Conservation (phyloP, 2,329 filamentous ascomycete species). For the Pseudogymnoascus sp. region DNA sequence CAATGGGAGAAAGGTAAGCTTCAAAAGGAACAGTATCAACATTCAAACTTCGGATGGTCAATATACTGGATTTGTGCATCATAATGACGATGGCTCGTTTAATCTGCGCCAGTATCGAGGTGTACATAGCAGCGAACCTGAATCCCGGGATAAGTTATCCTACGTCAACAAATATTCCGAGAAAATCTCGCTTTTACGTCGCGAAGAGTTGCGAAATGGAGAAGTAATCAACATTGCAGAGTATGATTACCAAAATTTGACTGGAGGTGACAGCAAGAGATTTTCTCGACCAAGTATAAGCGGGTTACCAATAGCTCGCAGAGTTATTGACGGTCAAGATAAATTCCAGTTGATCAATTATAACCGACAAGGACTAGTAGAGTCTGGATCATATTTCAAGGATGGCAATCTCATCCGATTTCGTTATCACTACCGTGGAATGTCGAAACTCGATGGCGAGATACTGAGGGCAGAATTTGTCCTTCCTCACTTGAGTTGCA, state of each 20-base stretch:
- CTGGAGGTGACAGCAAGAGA: conserved; percentile 22
- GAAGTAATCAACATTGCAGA: conserved; percentile 38
- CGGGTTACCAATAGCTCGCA: conserved; percentile 38
- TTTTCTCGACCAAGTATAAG: conserved; percentile 17
- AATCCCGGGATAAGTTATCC: conserved; percentile 34
- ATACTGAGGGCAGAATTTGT: conserved; percentile 49
- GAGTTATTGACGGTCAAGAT: conserved; percentile 39
- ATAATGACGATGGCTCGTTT: conserved; percentile 1
- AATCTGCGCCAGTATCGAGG: conserved; percentile 17
- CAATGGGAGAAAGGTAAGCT: conserved; percentile 40
- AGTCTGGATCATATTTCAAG: conserved; percentile 46
- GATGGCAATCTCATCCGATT: conserved; percentile 46
- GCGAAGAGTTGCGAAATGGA: conserved; percentile 26
- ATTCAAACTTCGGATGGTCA: conserved; percentile 41
- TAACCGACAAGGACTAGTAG: conserved; percentile 45
- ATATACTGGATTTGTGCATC: conserved; percentile 40
- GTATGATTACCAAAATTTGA: conserved; percentile 39
- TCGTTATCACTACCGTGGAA: conserved; percentile 48
- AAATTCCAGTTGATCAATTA: conserved; percentile 42
- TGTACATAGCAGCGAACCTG: conserved; percentile 36
- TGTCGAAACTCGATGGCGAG: conserved; percentile 46
- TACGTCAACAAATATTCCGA: conserved; percentile 41
- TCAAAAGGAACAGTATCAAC: conserved; percentile 40
- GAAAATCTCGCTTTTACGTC: conserved; percentile 36
- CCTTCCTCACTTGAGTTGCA: conserved; percentile 45